Evolutionary conservation across 2,329 filamentous ascomycete genomes (phyloP).

Genomic region (Colletotrichum sp.): DNA sequence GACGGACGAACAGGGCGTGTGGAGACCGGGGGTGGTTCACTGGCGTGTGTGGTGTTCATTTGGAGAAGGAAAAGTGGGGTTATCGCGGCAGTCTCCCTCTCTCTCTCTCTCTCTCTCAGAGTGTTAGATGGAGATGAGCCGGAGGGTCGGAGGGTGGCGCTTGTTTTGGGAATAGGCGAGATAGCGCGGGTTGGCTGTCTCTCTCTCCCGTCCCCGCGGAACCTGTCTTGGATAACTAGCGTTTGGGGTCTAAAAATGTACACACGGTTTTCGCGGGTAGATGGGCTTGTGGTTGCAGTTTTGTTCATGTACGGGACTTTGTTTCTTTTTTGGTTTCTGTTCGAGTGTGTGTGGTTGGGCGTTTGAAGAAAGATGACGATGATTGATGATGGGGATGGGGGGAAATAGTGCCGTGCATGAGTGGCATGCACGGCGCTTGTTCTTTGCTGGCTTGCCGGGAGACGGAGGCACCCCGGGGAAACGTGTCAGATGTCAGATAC

Average conservation of each 20-base stretch:
- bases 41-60: neutral
- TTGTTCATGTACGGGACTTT: neutral
- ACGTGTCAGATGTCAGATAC: neutral
- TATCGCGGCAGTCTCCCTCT: neutral
- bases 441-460: neutral
- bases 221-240: neutral
- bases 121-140: neutral
- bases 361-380: neutral
- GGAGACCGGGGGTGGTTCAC: neutral
- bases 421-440: neutral
- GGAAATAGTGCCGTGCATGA: neutral
- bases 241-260: conserved; percentile 19
- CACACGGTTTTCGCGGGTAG: neutral
- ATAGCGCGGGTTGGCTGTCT: neutral
- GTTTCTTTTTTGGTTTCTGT: neutral
- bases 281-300: neutral
- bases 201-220: neutral
- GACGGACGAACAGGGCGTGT: conserved; percentile 2
- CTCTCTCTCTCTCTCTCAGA: neutral
- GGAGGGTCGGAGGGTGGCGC: neutral
- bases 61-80: neutral
- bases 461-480: neutral
- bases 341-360: neutral
- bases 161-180: neutral
- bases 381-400: neutral